These are phyloP conservation scores for Diaporthe sp. DNA, from an alignment of 2,329 filamentous ascomycete species.

Conservation along the genomic window DNA sequence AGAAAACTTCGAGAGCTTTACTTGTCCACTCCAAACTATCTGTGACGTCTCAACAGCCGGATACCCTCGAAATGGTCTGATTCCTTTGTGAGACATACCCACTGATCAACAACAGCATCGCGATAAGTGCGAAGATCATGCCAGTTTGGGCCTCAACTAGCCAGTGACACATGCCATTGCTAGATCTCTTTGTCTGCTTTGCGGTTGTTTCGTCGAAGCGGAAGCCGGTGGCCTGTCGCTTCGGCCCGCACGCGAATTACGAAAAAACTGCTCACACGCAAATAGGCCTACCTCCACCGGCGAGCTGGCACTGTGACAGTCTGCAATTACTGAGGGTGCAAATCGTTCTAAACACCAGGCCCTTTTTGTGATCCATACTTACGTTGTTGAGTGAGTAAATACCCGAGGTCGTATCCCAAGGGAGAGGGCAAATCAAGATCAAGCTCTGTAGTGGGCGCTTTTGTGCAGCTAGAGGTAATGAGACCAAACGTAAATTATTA, in stretches of 20 bases:
- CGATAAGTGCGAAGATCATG: not conserved
- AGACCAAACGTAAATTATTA: not conserved
- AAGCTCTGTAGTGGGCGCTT: too few relatives aligned
- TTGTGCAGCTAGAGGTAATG: not conserved
- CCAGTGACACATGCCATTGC: not conserved
- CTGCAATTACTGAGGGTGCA: not conserved
- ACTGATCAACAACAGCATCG: not conserved
- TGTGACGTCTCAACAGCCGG: not conserved
- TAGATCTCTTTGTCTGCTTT: not conserved
- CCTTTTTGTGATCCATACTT: not conserved
- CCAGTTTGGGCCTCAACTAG: not conserved
- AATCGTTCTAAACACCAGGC: too few relatives aligned
- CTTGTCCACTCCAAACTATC: too few relatives aligned
- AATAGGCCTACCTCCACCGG: not conserved
- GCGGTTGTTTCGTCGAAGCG: too few relatives aligned
- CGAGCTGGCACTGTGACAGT: not conserved
- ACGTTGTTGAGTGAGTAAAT: too few relatives aligned
- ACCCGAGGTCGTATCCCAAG: not conserved
- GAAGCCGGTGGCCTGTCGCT: not conserved
- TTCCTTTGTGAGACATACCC: slow-evolving; percentile 23
- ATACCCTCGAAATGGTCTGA: not conserved
- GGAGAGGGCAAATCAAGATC: not conserved
- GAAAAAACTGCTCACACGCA: not conserved
- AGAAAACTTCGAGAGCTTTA: not conserved
- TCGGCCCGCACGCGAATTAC: not conserved